A percentile compares a stretch with the other conserved stretches of the same genome.
phyloP scores from a whole-genome alignment of 345 rosid species.

The Ceriops zippeliana region DNA sequence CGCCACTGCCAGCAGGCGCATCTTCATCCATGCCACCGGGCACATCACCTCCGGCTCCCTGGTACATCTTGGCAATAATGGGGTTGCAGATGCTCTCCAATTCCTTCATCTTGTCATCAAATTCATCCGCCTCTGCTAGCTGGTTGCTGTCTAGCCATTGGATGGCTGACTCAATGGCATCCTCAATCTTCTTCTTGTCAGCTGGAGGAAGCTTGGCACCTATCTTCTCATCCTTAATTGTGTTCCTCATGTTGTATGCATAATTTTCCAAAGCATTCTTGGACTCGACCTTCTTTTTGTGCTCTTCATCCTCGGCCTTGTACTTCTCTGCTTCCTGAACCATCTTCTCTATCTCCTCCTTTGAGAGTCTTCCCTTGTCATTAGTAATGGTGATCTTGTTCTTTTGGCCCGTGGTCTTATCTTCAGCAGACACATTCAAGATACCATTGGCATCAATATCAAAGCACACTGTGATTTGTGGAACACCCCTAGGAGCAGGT shows the following conservation, averaged over 20 bases:
- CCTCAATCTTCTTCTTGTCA: conserved; percentile 22
- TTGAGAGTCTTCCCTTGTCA: conserved; percentile 23
- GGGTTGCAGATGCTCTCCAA: conserved; percentile 81
- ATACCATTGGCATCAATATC: conserved; percentile 46
- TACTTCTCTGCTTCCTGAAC: conserved; percentile 25
- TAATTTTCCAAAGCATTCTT: conserved; percentile 23
- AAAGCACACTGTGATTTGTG: conserved; percentile 38
- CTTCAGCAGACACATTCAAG: conserved; percentile 33
- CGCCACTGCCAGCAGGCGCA: conserved; percentile 12
- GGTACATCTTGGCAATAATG: conserved; percentile 69
- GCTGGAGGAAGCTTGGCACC: conserved; percentile 16
- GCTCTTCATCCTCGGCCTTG: conserved; percentile 24
- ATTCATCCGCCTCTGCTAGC: conserved; percentile 45
- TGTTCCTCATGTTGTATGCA: conserved; percentile 26
- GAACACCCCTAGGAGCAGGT: conserved; percentile 61
- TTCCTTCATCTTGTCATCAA: conserved; percentile 72
- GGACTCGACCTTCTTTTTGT: conserved; percentile 23
- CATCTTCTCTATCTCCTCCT: conserved; percentile 24
- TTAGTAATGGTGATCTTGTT: conserved; percentile 25
- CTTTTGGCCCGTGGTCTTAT: conserved; percentile 26
- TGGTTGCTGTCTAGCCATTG: conserved; percentile 33
- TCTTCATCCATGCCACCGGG: conserved; percentile 21
- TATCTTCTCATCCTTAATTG: conserved; percentile 20
- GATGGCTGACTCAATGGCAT: conserved; percentile 14
- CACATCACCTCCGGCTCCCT: conserved; percentile 14